phyloP scores from a whole-genome alignment of 2,329 filamentous ascomycete species.

The Paecilomyces dactylethromorphus region DNA sequence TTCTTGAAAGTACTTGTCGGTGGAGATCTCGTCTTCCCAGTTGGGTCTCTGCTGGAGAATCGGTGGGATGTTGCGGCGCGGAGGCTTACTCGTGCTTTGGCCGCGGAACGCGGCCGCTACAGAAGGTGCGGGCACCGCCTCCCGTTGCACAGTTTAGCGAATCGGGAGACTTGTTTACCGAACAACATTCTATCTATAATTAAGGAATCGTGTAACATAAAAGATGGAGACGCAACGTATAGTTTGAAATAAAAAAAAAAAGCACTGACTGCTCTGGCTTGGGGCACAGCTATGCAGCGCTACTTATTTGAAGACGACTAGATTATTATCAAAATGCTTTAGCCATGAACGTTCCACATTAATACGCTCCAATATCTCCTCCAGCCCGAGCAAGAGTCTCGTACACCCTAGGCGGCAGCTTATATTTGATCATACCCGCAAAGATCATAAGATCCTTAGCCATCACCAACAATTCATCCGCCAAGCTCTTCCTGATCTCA shows the following conservation, averaged over 20 bases:
- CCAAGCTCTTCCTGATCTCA: constrained; percentile 44
- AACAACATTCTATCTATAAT: neutral
- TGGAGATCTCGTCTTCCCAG: neutral
- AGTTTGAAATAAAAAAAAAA: neutral
- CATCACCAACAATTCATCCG: constrained; percentile 67
- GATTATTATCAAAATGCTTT: neutral
- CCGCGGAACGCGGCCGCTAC: neutral
- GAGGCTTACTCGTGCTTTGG: neutral
- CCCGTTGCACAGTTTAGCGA: neutral
- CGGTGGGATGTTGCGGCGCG: neutral
- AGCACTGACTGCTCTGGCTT: neutral
- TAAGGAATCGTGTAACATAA: neutral
- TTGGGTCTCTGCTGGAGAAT: neutral
- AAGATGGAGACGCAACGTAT: neutral
- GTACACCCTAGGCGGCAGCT: constrained; percentile 78
- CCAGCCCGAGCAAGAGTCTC: constrained; percentile 80
- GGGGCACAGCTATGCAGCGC: neutral
- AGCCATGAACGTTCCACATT: neutral
- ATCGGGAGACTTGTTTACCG: neutral
- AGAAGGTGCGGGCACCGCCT: neutral
- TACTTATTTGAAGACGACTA: neutral
- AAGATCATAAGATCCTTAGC: constrained; percentile 90
- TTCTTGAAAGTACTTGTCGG: neutral
- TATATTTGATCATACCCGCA: constrained; percentile 85
- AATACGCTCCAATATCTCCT: constrained; percentile 52